phyloP scores from a whole-genome alignment of 2,329 filamentous ascomycete species.

The Pseudophaeomoniella oleicola region DNA sequence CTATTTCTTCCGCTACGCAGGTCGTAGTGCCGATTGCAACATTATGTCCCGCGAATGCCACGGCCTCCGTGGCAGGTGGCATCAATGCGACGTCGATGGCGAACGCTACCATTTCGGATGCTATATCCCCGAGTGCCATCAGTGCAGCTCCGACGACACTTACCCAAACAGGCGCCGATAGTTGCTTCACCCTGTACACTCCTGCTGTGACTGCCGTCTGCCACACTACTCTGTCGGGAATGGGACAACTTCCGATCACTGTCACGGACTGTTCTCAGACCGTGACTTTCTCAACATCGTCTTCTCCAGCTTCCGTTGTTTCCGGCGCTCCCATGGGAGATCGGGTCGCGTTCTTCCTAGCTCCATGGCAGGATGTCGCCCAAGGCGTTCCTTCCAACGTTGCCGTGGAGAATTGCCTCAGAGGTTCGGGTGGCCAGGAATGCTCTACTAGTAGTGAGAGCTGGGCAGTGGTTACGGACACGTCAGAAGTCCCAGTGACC shows the following conservation, averaged over 20 bases:
- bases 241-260: conserved; percentile 7
- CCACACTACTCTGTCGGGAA: conserved; percentile 6
- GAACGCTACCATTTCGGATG: neutral
- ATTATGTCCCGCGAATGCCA: conserved; percentile 4
- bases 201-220: conserved; percentile 7
- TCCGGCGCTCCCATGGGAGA: neutral
- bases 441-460: conserved; percentile 7
- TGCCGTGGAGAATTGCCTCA: conserved; percentile 7
- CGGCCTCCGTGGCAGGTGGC: conserved; percentile 8
- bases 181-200: conserved; percentile 11
- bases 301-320: conserved; percentile 1
- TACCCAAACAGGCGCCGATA: conserved; percentile 7
- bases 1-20: conserved; percentile 1
- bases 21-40: conserved; percentile 3
- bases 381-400: conserved; percentile 5
- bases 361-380: conserved; percentile 9
- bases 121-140: too few species aligned
- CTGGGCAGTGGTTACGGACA: conserved; percentile 5
- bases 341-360: conserved; percentile 5
- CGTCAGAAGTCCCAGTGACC: neutral
- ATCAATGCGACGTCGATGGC: conserved; percentile 4
- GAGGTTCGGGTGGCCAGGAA: neutral
- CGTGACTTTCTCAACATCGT: conserved; percentile 11
- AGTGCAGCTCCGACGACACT: conserved; percentile 3
- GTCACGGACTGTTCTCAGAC: conserved; percentile 10